phyloP scores from a whole-genome alignment of 2,329 filamentous ascomycete genomes.

The Neoscytalidium dimidiatum region DNA sequence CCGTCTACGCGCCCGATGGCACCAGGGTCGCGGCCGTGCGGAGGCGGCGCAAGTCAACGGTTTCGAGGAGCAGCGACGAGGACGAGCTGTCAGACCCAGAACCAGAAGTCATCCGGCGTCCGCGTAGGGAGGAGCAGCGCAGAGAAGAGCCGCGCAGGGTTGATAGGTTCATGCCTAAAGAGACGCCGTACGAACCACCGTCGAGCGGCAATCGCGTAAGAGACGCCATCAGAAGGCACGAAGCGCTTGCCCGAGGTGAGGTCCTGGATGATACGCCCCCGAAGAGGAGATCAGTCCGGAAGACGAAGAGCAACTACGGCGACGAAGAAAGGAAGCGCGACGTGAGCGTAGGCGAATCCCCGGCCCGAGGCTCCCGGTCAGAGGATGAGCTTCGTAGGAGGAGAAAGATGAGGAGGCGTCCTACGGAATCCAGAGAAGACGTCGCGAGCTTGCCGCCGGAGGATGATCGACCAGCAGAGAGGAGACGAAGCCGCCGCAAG shows the following conservation, averaged over 20 bases:
- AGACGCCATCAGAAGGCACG: constrained; percentile 9
- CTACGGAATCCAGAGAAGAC: background rate
- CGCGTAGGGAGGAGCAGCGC: background rate
- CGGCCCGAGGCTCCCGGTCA: constrained; percentile 3
- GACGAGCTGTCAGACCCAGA: background rate
- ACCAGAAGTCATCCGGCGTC: background rate
- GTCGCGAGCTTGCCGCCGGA: background rate
- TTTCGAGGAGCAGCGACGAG: constrained; percentile 14
- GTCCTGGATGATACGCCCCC: constrained; percentile 1
- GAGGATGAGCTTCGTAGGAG: constrained; percentile 29
- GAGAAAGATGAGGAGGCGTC: constrained; percentile 20
- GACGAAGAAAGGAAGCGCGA: constrained; percentile 6
- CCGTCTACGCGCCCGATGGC: constrained; percentile 14
- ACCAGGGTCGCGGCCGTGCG: constrained; percentile 12
- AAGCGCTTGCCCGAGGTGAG: constrained; percentile 1
- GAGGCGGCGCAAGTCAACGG: constrained; percentile 11
- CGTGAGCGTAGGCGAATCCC: background rate
- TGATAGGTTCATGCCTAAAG: background rate
- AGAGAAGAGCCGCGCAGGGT: background rate
- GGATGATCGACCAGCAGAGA: background rate
- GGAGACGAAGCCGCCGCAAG: constrained; percentile 8
- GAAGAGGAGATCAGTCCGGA: constrained; percentile 15
- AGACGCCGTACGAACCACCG: constrained; percentile 4
- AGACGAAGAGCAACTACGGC: constrained; percentile 11
- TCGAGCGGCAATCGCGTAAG: constrained; percentile 1